Base-by-base conservation (phyloP, 345 rosid genomes). In the Rubroshorea leprosula region DNA sequence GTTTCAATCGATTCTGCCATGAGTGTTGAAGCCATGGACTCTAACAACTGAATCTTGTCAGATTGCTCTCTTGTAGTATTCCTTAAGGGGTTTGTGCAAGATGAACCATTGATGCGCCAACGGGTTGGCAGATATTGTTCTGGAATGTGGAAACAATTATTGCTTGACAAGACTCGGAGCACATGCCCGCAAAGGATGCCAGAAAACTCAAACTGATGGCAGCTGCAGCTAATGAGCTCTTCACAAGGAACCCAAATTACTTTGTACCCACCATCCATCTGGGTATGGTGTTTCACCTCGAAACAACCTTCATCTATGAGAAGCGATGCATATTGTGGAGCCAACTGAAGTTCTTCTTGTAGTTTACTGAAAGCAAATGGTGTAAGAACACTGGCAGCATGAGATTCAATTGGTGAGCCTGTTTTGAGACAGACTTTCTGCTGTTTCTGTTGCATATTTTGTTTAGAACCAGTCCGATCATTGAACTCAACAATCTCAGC, bases 121-220 rank as follows among this genome's bases (percentile, higher is more conserved):
- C 78, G 70, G 38, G 51, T 35, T 8, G 82, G 83, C 7, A 80
- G 64, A 65, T 68, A 78, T 23, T 27, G 72, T 24, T 76, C 84
- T 2, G 86, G 90, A 46, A 84, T 81, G 64, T 81, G 83, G 62
- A 80, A 80, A 57, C 86, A 83, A 66, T 83, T 83, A 55, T 70
- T 77, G 25, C 55, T 68, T 11, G 87, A 84, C 18, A 80, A 75
- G 53, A 78, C 84, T 23, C 83, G 80, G 9, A 84, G 83, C 22
- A 79, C 64, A 27, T 79, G 86, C 54, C 90, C 63, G 54, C 90
- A 80, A 20, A 84, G 84, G 68, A 81, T 71, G 58, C 86, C 86
- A 7, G 80, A 70, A 56, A 77, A 81, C 55, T 81, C 86, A 46
- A 72, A 81, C 59, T 55, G 76, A 61, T 39, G 65, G 69, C 90